phyloP scores from a whole-genome alignment of 1,284 basidiomycete genomes.

The Singerocomus inundabilis region DNA sequence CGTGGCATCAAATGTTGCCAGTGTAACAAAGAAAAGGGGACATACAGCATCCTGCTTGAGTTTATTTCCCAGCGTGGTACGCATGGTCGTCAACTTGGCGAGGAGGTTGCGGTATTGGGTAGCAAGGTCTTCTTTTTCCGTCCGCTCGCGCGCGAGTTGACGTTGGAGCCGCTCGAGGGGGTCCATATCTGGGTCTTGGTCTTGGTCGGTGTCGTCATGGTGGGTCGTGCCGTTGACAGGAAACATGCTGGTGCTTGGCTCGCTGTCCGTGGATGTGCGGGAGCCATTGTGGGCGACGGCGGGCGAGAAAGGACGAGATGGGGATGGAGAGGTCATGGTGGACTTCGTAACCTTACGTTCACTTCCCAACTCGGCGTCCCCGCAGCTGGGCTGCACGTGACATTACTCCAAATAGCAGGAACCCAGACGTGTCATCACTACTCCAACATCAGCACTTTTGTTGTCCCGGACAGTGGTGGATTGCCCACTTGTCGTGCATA shows the following conservation, averaged over 20 bases:
- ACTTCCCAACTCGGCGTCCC: conserved; percentile 13
- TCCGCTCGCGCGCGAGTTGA: conserved; percentile 58
- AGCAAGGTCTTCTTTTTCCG: conserved; percentile 85
- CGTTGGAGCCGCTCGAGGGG: conserved; percentile 53
- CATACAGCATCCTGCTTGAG: conserved; percentile 94
- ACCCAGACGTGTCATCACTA: too few relatives aligned
- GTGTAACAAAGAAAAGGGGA: conserved; percentile 21
- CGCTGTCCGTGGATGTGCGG: conserved; percentile 31
- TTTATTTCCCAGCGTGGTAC: conserved; percentile 91
- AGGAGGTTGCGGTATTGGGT: conserved; percentile 86
- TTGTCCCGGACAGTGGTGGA: too few relatives aligned
- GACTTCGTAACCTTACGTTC: background rate
- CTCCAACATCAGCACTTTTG: too few relatives aligned
- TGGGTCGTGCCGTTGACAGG: conserved; percentile 12
- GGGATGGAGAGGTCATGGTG: conserved; percentile 18
- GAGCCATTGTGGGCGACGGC: conserved; percentile 12
- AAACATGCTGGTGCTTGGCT: conserved; percentile 14
- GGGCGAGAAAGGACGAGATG: conserved; percentile 27
- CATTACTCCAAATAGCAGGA: too few relatives aligned
- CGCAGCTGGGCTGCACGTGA: conserved; percentile 14
- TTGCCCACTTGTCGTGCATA: background rate
- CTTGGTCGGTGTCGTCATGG: conserved; percentile 21
- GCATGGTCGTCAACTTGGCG: conserved; percentile 89
- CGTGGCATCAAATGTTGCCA: background rate
- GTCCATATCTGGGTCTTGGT: conserved; percentile 34